These are phyloP conservation scores for Papilionanthe hybrid DNA, from an alignment of 116 monocot species.

Conservation along the genomic window DNA sequence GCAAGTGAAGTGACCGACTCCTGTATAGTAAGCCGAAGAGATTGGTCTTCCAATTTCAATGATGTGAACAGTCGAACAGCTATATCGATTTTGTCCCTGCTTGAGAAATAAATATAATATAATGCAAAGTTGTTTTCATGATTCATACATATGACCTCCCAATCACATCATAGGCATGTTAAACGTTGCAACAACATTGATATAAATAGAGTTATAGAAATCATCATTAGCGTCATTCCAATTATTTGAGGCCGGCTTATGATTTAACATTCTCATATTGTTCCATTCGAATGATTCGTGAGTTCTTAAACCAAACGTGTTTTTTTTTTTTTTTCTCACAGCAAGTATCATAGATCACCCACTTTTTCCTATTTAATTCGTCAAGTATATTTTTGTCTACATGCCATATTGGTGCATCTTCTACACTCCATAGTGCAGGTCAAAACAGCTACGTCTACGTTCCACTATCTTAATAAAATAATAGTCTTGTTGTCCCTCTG, in stretches of 20 bases:
- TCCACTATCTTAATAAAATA: neutral
- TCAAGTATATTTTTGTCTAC: neutral
- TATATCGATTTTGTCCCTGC: slow-evolving; percentile 89
- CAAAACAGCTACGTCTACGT: neutral
- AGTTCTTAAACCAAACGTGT: neutral
- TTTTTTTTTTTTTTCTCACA: neutral
- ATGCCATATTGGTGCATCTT: neutral
- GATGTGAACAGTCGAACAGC: slow-evolving; percentile 81
- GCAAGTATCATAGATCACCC: neutral
- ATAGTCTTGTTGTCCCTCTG: neutral
- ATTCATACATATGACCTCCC: too few relatives aligned
- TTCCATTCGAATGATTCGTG: neutral
- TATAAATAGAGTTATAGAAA: too few relatives aligned
- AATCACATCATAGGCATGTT: too few relatives aligned
- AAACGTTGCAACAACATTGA: too few relatives aligned
- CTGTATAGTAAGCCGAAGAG: slow-evolving; percentile 75
- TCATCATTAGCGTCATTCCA: too few relatives aligned
- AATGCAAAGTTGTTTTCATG: too few relatives aligned
- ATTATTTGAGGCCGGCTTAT: too few relatives aligned
- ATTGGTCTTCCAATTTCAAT: slow-evolving; percentile 80
- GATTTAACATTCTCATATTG: too few relatives aligned
- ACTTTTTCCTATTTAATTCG: neutral
- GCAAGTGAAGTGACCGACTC: slow-evolving; percentile 82
- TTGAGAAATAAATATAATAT: slow-evolving; percentile 2
- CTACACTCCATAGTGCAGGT: neutral